These are phyloP conservation scores for Teratosphaeria destructans DNA, from an alignment of 2,329 filamentous ascomycete genomes.

Conservation along the genomic window DNA sequence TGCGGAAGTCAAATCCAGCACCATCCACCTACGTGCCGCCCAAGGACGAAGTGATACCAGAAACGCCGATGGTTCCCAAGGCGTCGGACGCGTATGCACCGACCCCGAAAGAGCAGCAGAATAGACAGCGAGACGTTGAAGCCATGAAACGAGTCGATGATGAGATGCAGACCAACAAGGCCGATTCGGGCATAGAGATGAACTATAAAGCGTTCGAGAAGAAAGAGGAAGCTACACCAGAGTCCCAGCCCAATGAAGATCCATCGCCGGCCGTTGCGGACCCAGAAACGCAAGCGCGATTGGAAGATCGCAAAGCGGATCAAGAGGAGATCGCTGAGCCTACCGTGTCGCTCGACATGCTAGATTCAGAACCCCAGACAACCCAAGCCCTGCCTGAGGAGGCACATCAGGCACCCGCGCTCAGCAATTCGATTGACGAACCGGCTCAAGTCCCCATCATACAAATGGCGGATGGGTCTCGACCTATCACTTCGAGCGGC, in stretches of 20 bases:
- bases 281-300: background rate
- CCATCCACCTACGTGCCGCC: constrained; percentile 1
- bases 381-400: background rate
- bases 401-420: background rate
- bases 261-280: background rate
- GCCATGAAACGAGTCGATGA: background rate
- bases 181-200: constrained; percentile 48
- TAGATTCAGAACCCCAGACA: background rate
- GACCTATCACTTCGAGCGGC: constrained; percentile 1
- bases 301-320: background rate
- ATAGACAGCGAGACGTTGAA: constrained; percentile 12
- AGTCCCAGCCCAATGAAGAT: background rate
- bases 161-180: constrained; percentile 28
- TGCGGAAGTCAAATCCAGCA: constrained; percentile 27
- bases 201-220: constrained; percentile 24
- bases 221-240: background rate
- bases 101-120: background rate
- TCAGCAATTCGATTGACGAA: background rate
- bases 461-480: constrained; percentile 12
- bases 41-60: constrained; percentile 9
- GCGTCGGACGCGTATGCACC: constrained; percentile 3
- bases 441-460: constrained; percentile 1
- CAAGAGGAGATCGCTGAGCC: background rate
- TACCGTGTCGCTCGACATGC: constrained; percentile 3
- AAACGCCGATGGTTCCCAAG: constrained; percentile 10